A percentile compares a stretch with the other conserved stretches of the same genome.
Evolutionary conservation across 139 green algal genomes (phyloP).

Genomic region (Coelastrella sp.): DNA sequence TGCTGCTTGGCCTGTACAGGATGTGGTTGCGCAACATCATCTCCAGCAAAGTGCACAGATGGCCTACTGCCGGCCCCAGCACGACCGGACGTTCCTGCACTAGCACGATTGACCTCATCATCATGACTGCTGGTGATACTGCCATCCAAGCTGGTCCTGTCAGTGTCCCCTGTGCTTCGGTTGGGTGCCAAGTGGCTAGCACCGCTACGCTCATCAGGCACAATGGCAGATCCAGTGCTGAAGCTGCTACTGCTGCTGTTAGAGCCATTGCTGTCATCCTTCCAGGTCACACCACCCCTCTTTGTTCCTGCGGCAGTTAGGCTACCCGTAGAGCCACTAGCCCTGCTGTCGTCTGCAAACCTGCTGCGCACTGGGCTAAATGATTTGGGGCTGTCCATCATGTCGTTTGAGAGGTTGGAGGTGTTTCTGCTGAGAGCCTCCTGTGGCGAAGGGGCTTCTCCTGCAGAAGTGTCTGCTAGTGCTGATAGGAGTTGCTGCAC

Average conservation of each 20-base stretch:
- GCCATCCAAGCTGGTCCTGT: too few species aligned
- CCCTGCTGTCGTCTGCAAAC: neutral
- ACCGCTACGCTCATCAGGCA: neutral
- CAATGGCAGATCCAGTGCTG: neutral
- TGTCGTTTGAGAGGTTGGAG: neutral
- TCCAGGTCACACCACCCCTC: too few species aligned
- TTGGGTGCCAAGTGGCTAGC: too few species aligned
- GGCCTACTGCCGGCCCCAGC: too few species aligned
- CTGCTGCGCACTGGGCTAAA: neutral
- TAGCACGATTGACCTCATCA: neutral
- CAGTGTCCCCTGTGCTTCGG: too few species aligned
- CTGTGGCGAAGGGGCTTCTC: neutral
- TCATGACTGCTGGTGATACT: too few species aligned
- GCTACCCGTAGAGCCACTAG: neutral
- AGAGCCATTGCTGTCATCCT: neutral
- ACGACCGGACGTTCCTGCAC: too few species aligned
- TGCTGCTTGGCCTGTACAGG: neutral
- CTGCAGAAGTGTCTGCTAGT: constrained; percentile 8
- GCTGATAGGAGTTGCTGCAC: constrained; percentile 33
- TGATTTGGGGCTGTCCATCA: too few species aligned
- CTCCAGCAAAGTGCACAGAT: neutral
- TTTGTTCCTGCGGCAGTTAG: neutral
- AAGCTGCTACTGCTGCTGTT: constrained; percentile 14
- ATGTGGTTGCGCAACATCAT: neutral
- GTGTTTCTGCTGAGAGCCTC: constrained; percentile 11